phyloP scores from a whole-genome alignment of 1,284 basidiomycete species.

The Coriolopsis trogii region DNA sequence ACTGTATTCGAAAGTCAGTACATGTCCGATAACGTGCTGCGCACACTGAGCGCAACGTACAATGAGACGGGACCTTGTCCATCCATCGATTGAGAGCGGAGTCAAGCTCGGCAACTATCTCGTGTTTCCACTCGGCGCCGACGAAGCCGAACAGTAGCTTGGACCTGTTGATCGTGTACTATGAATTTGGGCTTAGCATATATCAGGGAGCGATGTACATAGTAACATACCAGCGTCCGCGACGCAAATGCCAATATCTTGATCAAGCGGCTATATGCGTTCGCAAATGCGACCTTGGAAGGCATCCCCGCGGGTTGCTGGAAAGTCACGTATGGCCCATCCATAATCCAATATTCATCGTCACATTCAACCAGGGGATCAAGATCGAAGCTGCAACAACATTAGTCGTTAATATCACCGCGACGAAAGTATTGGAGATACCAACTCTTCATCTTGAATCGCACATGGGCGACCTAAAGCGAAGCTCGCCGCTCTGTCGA shows the following conservation, averaged over 20 bases:
- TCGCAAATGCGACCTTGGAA: constrained; percentile 47
- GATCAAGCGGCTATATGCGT: constrained; percentile 52
- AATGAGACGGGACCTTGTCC: constrained; percentile 56
- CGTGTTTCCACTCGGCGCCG: constrained; percentile 53
- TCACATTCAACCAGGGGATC: constrained; percentile 61
- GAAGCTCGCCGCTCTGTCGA: constrained; percentile 69
- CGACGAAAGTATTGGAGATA: not conserved
- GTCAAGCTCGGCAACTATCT: constrained; percentile 59
- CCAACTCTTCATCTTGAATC: constrained; percentile 83
- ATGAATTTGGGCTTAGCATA: not conserved
- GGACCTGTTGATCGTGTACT: constrained; percentile 64
- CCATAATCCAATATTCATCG: constrained; percentile 63
- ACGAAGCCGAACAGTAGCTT: constrained; percentile 47
- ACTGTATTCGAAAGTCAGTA: constrained; percentile 32
- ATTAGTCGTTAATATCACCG: not conserved
- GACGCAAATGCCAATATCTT: constrained; percentile 57
- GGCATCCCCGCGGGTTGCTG: constrained; percentile 49
- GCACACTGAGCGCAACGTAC: no score
- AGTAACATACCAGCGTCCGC: constrained; percentile 49
- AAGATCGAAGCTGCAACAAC: constrained; percentile 51
- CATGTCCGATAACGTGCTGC: no score
- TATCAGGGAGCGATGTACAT: not conserved
- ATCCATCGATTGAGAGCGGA: constrained; percentile 66
- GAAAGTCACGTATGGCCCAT: constrained; percentile 45
- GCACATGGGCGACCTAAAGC: constrained; percentile 79